A percentile compares a stretch with the other conserved stretches of the same genome.
Conservation (phyloP, 208 protist genomes). For the Lotmaria passim region DNA sequence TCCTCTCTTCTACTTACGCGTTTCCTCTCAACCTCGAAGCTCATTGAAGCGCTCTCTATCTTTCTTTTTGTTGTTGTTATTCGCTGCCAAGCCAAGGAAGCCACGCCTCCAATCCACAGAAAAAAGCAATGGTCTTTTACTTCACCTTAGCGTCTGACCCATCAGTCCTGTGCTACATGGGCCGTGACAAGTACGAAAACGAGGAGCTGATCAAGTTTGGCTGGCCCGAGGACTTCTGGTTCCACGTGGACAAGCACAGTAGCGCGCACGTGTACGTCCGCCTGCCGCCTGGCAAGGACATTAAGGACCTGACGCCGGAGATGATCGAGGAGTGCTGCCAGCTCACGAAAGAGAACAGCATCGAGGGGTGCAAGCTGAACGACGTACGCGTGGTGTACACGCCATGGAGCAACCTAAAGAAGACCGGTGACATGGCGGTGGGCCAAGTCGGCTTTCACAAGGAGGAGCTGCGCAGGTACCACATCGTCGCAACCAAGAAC, state of each 20-base stretch:
- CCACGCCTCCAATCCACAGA: background rate
- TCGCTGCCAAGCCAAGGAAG: background rate
- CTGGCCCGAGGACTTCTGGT: conserved; percentile 98
- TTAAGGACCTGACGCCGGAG: conserved; percentile 90
- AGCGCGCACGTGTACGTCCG: conserved; percentile 99
- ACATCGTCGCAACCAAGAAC: conserved; percentile 86
- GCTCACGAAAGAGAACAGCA: conserved; percentile 97
- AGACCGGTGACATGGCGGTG: conserved; percentile 95
- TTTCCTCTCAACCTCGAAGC: too few species aligned
- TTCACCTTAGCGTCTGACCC: conserved; percentile 91
- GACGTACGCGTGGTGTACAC: conserved; percentile 97
- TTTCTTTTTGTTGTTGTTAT: too few species aligned
- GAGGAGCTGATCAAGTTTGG: conserved; percentile 98
- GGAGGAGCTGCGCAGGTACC: conserved; percentile 75
- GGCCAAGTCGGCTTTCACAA: conserved; percentile 97
- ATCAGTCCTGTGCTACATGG: conserved; percentile 96
- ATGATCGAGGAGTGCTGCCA: conserved; percentile 97
- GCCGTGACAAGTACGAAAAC: conserved; percentile 99
- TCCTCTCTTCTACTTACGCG: too few species aligned
- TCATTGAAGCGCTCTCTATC: too few species aligned
- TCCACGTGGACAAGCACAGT: conserved; percentile 97
- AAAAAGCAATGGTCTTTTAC: conserved; percentile 90
- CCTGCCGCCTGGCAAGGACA: conserved; percentile 85
- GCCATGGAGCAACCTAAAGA: conserved; percentile 97
- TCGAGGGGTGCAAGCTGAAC: conserved; percentile 95